These are phyloP conservation scores for Podaxis sp. DNA, from an alignment of 768 basidiomycete genomes.

Conservation along the genomic window DNA sequence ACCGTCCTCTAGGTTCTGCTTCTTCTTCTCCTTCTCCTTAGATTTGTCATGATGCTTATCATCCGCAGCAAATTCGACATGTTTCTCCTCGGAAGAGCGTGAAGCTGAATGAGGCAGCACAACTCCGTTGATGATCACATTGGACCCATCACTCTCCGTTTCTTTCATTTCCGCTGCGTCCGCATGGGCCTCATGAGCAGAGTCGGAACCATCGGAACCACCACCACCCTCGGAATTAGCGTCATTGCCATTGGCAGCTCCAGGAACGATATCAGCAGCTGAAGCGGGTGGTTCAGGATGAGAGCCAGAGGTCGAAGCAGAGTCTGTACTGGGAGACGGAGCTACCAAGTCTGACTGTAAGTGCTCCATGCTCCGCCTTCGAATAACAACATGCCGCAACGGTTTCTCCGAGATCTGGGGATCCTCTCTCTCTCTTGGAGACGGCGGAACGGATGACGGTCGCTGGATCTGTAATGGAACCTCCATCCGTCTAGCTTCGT, in stretches of 20 bases:
- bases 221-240: not conserved
- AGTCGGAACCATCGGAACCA: not conserved
- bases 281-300: not conserved
- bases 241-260: not conserved
- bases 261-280: not conserved
- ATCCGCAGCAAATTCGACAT: not conserved
- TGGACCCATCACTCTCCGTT: slow-evolving; percentile 9
- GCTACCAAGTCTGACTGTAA: not conserved
- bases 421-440: slow-evolving; percentile 14
- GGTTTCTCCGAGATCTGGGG: slow-evolving; percentile 10
- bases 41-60: not conserved
- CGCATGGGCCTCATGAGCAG: not conserved
- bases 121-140: slow-evolving; percentile 2
- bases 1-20: not conserved
- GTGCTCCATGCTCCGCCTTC: slow-evolving; percentile 15
- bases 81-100: slow-evolving; percentile 2
- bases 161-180: not conserved
- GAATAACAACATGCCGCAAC: slow-evolving; percentile 1
- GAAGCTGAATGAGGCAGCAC: not conserved
- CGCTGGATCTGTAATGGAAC: slow-evolving; percentile 8
- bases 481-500: not conserved
- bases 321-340: not conserved
- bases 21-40: slow-evolving; percentile 7
- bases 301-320: not conserved
- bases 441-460: slow-evolving; percentile 14